These are phyloP conservation scores for Aspergillus sp. DNA, from an alignment of 2,329 filamentous ascomycete species.

Conservation along the genomic window DNA sequence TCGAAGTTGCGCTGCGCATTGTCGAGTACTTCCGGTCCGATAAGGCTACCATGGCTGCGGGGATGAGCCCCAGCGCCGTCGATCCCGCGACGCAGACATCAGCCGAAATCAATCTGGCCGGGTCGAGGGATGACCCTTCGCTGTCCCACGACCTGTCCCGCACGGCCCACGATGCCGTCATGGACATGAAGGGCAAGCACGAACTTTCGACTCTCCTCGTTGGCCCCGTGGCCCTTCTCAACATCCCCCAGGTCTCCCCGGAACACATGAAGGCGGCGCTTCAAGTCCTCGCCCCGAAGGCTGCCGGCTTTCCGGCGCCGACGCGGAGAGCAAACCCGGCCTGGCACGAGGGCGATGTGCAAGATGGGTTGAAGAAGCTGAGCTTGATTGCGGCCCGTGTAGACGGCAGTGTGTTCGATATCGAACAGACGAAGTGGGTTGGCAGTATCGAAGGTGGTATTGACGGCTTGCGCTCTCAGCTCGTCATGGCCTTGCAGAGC, in stretches of 20 bases:
- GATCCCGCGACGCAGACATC: conserved; percentile 25
- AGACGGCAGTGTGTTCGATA: conserved; percentile 76
- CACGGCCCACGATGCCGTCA: conserved; percentile 45
- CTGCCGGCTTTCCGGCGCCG: conserved; percentile 68
- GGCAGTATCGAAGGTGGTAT: conserved; percentile 73
- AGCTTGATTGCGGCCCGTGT: conserved; percentile 78
- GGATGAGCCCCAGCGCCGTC: conserved; percentile 17
- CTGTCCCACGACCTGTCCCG: conserved; percentile 54
- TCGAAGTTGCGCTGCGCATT: conserved; percentile 73
- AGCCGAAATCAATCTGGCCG: conserved; percentile 20
- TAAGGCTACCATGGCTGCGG: conserved; percentile 16
- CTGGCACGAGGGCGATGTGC: conserved; percentile 71
- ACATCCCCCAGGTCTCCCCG: conserved; percentile 75
- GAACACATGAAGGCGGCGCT: conserved; percentile 75
- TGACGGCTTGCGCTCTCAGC: conserved; percentile 69
- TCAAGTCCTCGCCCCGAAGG: conserved; percentile 64
- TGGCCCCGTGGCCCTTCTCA: conserved; percentile 71
- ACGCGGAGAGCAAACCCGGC: conserved; percentile 65
- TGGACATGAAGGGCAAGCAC: conserved; percentile 45
- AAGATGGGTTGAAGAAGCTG: conserved; percentile 77
- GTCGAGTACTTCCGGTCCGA: conserved; percentile 70
- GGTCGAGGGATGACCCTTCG: conserved; percentile 29
- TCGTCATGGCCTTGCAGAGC: conserved; percentile 72
- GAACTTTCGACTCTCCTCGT: conserved; percentile 67
- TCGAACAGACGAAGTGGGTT: conserved; percentile 61